A percentile compares a stretch with the other conserved stretches of the same genome.
Evolutionary conservation across 345 rosid species (phyloP).

Genomic region (Syzygium aromaticum): DNA sequence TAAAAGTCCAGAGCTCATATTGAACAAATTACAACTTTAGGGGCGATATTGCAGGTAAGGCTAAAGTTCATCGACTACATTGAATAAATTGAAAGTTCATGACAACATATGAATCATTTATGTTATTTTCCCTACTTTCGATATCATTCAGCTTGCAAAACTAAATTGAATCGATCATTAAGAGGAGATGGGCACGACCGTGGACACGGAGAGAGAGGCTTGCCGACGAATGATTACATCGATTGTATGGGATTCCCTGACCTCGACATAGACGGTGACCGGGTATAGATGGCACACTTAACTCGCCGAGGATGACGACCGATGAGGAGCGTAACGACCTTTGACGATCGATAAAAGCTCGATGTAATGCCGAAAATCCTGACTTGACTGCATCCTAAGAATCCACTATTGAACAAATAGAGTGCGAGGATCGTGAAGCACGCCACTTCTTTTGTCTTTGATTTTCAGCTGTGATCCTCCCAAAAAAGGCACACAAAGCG

Average conservation of each 20-base stretch:
- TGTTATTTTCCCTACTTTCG: not conserved
- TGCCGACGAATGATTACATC: no score
- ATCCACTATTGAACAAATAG: no score
- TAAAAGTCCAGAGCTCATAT: no score
- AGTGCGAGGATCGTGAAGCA: no score
- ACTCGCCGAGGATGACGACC: not conserved
- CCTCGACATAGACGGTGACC: not conserved
- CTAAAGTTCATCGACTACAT: no score
- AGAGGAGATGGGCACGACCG: not conserved
- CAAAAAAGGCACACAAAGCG: not conserved
- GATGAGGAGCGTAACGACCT: not conserved
- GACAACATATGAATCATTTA: no score
- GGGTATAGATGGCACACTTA: accelerated
- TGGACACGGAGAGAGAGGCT: no score
- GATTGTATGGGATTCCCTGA: not conserved
- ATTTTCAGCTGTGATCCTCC: not conserved
- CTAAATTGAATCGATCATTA: not conserved
- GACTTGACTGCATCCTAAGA: no score
- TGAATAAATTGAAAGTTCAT: no score
- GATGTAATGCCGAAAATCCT: no score
- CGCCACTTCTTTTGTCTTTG: not conserved
- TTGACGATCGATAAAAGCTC: not conserved
- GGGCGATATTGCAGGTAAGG: no score
- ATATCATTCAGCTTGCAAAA: not conserved
- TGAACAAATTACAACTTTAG: no score